Percentiles rank a stretch among this genome's conserved stretches.
Conservation (phyloP, 164 flowering plant species). For the Chimonanthus praecox region DNA sequence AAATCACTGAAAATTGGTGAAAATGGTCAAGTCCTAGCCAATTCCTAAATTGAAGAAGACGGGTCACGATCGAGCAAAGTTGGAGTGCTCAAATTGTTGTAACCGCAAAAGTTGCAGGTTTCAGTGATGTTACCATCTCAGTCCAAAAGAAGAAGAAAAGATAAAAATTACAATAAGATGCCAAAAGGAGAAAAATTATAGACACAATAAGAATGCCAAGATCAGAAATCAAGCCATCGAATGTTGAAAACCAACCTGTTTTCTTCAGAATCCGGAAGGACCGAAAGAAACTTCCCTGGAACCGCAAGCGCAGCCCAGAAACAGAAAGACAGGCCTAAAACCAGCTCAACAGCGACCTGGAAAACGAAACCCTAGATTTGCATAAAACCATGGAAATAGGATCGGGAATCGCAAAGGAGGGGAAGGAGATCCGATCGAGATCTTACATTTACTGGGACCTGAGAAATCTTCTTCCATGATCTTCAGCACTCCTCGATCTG, state of each 20-base stretch:
- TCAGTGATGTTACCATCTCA: too few relatives aligned
- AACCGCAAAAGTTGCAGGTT: too few relatives aligned
- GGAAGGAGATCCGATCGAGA: background rate
- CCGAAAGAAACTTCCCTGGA: conserved; percentile 75
- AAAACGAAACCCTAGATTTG: background rate
- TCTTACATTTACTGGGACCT: conserved; percentile 64
- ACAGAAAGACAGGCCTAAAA: conserved; percentile 56
- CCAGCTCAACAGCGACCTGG: conserved; percentile 70
- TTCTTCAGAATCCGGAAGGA: conserved; percentile 82
- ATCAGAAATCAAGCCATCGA: too few relatives aligned
- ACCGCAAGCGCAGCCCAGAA: conserved; percentile 70
- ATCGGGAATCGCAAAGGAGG: background rate
- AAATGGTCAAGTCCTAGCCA: too few relatives aligned
- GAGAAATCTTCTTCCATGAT: conserved; percentile 88
- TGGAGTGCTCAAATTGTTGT: too few relatives aligned
- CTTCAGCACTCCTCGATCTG: conserved; percentile 89
- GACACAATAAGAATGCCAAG: too few relatives aligned
- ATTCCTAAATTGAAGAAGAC: too few relatives aligned
- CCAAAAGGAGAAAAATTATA: too few relatives aligned
- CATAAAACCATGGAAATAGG: background rate
- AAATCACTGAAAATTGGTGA: too few relatives aligned
- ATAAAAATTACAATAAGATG: too few relatives aligned
- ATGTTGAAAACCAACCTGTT: conserved; percentile 45
- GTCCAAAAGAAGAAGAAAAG: too few relatives aligned
- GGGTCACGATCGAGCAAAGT: too few relatives aligned